Evolutionary conservation across 2,329 filamentous ascomycete species (phyloP).

Genomic region (Clarireedia homoeocarpa): DNA sequence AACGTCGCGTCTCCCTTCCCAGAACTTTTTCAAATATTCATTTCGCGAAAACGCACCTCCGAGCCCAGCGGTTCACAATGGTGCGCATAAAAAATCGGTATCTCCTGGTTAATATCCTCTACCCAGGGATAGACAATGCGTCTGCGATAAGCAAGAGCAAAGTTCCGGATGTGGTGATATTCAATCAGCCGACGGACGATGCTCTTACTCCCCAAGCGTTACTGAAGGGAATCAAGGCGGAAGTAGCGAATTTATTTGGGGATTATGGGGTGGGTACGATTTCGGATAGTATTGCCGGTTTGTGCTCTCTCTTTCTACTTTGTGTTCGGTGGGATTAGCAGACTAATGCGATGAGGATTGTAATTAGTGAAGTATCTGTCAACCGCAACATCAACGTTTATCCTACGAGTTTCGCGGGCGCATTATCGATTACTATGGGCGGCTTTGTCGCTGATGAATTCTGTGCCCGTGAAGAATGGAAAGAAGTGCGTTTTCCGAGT

Average conservation of each 20-base stretch:
- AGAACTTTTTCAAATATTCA: conserved; percentile 2
- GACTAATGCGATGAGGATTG: not conserved
- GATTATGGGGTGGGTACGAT: conserved; percentile 79
- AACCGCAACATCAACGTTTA: conserved; percentile 86
- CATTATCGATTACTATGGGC: conserved; percentile 88
- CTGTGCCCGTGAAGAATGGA: conserved; percentile 49
- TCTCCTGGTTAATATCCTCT: conserved; percentile 87
- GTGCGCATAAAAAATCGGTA: conserved; percentile 96
- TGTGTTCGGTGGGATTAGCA: not conserved
- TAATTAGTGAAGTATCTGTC: conserved; percentile 82
- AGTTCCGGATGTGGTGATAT: conserved; percentile 55
- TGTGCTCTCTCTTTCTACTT: conserved; percentile 11
- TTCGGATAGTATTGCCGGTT: conserved; percentile 61
- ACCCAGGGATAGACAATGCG: conserved; percentile 48
- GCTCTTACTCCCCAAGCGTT: conserved; percentile 60
- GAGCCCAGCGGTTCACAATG: conserved; percentile 46
- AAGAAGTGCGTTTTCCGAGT: conserved; percentile 73
- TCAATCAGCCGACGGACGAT: conserved; percentile 72
- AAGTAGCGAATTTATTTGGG: conserved; percentile 69
- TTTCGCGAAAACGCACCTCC: not conserved
- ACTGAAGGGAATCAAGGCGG: conserved; percentile 59
- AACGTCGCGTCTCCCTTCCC: conserved; percentile 4
- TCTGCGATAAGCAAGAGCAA: conserved; percentile 27
- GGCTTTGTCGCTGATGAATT: conserved; percentile 72
- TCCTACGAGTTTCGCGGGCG: conserved; percentile 72